Conservation (phyloP, 2,329 filamentous ascomycete species). For the Immersiporthe knoxdaviesiana region DNA sequence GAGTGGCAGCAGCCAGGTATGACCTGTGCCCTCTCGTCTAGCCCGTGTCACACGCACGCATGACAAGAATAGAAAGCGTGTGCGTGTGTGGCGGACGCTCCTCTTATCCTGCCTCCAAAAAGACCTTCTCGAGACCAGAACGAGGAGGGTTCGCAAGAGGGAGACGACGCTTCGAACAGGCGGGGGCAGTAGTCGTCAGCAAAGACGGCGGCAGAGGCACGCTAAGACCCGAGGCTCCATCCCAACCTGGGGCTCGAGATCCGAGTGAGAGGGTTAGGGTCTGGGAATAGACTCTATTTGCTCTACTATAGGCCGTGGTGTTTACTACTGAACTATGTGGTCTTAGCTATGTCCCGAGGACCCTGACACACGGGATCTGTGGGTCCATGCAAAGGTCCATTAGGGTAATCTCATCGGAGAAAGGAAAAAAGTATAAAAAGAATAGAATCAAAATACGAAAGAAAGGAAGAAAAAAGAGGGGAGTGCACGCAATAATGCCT, state of each 20-base stretch:
- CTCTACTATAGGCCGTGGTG: neutral
- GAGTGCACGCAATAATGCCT: neutral
- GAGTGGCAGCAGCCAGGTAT: neutral
- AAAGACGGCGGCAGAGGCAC: neutral
- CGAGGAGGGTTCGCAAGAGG: neutral
- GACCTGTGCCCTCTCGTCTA: conserved; percentile 6
- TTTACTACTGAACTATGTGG: neutral
- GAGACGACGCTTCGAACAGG: neutral
- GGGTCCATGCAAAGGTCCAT: neutral
- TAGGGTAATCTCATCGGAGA: neutral
- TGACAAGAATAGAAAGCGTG: conserved; percentile 6
- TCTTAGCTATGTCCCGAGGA: neutral
- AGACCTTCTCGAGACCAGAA: neutral
- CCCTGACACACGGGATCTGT: neutral
- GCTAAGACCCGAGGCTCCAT: neutral
- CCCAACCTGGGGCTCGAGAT: neutral
- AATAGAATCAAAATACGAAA: neutral
- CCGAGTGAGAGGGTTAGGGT: neutral
- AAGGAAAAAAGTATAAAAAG: neutral
- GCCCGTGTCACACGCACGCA: conserved; percentile 12
- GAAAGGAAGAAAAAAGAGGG: neutral
- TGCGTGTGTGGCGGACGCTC: neutral
- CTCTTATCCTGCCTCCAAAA: neutral
- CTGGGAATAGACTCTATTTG: neutral
- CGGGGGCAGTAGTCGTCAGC: neutral